Evolutionary conservation across 192 early-diverging fungal species (phyloP).

Genomic region (Linnemannia elongata): DNA sequence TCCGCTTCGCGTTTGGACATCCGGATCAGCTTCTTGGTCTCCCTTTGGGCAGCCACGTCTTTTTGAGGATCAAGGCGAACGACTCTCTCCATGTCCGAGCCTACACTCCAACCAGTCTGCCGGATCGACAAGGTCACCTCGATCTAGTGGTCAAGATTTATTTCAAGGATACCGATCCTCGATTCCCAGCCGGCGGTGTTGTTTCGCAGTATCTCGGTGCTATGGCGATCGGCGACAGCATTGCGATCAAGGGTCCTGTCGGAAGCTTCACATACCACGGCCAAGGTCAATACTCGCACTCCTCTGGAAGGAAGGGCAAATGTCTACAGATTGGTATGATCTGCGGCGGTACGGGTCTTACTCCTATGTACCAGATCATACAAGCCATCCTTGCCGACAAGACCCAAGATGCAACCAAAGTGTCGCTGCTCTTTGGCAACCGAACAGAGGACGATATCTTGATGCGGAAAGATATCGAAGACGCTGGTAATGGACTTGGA

Average conservation of each 20-base stretch:
- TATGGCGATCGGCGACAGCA: conserved; percentile 78
- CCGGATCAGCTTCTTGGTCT: conserved; percentile 68
- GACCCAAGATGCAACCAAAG: conserved; percentile 74
- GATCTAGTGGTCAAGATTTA: conserved; percentile 90
- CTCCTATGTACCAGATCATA: conserved; percentile 86
- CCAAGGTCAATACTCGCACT: conserved; percentile 36
- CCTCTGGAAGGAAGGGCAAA: conserved; percentile 51
- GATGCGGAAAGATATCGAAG: conserved; percentile 76
- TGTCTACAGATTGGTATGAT: conserved; percentile 82
- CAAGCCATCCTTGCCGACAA: conserved; percentile 74
- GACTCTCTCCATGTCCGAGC: conserved; percentile 79
- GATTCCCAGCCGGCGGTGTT: conserved; percentile 63
- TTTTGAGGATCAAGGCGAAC: conserved; percentile 63
- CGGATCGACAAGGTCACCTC: conserved; percentile 73
- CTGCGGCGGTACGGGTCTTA: conserved; percentile 90
- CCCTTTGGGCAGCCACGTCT: conserved; percentile 71
- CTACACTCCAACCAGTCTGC: conserved; percentile 81
- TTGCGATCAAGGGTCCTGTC: conserved; percentile 89
- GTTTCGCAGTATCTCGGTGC: conserved; percentile 75
- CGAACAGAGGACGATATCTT: conserved; percentile 84
- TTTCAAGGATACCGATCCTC: conserved; percentile 30
- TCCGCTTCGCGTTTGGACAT: conserved; percentile 69
- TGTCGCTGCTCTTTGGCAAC: conserved; percentile 85
- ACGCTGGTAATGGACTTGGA: conserved; percentile 66
- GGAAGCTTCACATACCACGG: conserved; percentile 78